phyloP scores from a whole-genome alignment of 345 rosid genomes.

The Salix koriyanagi region DNA sequence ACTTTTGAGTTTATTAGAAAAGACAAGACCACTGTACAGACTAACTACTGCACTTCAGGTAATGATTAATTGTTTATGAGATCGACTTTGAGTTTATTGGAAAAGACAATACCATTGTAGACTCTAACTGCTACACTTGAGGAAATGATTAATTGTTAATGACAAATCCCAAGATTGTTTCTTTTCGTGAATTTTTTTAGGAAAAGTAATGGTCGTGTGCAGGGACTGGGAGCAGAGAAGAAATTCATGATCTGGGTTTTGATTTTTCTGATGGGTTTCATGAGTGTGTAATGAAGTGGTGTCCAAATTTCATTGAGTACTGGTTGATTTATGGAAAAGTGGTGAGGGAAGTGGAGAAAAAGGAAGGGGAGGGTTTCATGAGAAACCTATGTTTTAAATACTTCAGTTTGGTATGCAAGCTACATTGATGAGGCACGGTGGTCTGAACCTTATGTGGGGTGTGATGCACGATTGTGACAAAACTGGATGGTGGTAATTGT shows the following conservation, averaged over 20 bases:
- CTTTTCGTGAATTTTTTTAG: background rate
- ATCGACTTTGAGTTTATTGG: slow-evolving; percentile 68
- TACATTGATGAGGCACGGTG: slow-evolving; percentile 41
- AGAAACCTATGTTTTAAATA: slow-evolving; percentile 50
- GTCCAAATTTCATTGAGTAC: slow-evolving; percentile 36
- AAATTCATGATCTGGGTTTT: slow-evolving; percentile 53
- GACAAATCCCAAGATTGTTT: background rate
- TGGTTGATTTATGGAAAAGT: slow-evolving; percentile 52
- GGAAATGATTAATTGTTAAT: slow-evolving; percentile 13
- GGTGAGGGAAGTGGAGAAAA: slow-evolving; percentile 46
- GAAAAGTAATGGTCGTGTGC: background rate
- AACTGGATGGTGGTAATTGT: background rate
- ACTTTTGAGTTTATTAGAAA: no score
- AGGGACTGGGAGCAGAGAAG: slow-evolving; percentile 48
- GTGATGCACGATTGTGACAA: slow-evolving; percentile 27
- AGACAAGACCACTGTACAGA: no score
- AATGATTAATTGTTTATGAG: slow-evolving; percentile 16
- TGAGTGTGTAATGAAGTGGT: slow-evolving; percentile 50
- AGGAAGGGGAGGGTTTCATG: slow-evolving; percentile 39
- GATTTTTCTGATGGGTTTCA: slow-evolving; percentile 52
- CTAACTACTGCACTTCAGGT: no score
- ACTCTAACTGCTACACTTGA: slow-evolving; percentile 50
- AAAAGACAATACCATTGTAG: slow-evolving; percentile 44
- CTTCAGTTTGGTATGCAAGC: slow-evolving; percentile 64
- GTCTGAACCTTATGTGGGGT: slow-evolving; percentile 44